A percentile compares a stretch with the other conserved stretches of the same genome.
These are phyloP conservation scores for Silene noctiflora DNA, from an alignment of 179 eudicot genomes.

Conservation along the genomic window DNA sequence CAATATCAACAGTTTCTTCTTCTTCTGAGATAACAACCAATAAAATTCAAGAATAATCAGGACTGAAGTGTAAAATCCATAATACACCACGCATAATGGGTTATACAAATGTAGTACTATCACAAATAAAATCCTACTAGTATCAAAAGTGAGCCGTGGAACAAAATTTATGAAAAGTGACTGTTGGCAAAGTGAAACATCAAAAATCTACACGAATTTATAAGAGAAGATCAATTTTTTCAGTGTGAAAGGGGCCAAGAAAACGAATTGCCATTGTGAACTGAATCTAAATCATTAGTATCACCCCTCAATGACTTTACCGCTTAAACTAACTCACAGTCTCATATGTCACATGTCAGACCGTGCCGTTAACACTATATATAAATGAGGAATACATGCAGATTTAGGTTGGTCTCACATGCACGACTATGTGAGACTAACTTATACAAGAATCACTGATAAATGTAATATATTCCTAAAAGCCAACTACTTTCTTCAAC, in stretches of 20 bases:
- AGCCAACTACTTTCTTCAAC: not conserved
- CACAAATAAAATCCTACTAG: not conserved
- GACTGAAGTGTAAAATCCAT: constrained; percentile 2
- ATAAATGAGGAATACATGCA: not conserved
- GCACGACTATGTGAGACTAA: too few relatives aligned
- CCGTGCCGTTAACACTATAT: not conserved
- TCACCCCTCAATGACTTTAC: not conserved
- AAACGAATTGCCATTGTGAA: too few relatives aligned
- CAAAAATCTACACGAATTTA: not conserved
- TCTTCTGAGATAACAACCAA: constrained; percentile 20
- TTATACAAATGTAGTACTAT: not conserved
- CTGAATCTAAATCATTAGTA: not conserved
- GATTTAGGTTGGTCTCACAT: not conserved
- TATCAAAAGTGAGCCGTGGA: not conserved
- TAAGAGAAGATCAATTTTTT: too few relatives aligned
- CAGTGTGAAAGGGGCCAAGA: too few relatives aligned
- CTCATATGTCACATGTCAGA: not conserved
- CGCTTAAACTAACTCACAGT: not conserved
- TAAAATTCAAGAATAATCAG: constrained; percentile 13
- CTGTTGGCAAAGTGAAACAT: not conserved
- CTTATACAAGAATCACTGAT: too few relatives aligned
- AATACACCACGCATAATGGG: not conserved
- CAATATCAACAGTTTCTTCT: constrained; percentile 25
- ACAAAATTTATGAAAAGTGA: not conserved
- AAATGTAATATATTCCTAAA: not conserved